Evolutionary conservation across 352 stramenopile genomes (phyloP).

Genomic region (Pythium brachiatum): DNA sequence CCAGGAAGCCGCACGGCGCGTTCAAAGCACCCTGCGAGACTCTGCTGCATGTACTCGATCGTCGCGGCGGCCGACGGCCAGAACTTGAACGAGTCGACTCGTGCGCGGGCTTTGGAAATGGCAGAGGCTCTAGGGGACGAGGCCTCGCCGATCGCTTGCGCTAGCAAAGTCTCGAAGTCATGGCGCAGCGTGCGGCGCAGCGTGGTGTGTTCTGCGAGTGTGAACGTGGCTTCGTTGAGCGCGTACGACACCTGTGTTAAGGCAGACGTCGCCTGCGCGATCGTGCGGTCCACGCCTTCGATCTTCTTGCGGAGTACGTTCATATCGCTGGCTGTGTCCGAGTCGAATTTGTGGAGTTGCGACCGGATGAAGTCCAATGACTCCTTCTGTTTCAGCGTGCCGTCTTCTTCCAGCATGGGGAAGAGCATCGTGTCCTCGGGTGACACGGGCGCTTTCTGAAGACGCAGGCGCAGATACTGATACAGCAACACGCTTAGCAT

Average conservation of each 20-base stretch:
- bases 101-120: constrained; percentile 10
- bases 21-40: constrained; percentile 63
- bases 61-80: constrained; percentile 19
- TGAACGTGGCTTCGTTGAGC: constrained; percentile 60
- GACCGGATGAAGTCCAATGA: constrained; percentile 56
- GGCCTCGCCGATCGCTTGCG: constrained; percentile 49
- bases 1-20: constrained; percentile 30
- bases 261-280: constrained; percentile 48
- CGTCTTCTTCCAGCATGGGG: constrained; percentile 49
- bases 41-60: constrained; percentile 62
- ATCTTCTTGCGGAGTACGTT: constrained; percentile 73
- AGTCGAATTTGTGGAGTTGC: constrained; percentile 60
- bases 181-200: constrained; percentile 35
- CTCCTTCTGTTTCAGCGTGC: constrained; percentile 34
- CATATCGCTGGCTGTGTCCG: constrained; percentile 66
- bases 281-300: constrained; percentile 56
- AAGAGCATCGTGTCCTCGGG: constrained; percentile 72
- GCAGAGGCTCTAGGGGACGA: constrained; percentile 35
- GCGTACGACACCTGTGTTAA: constrained; percentile 57
- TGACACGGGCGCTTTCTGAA: constrained; percentile 59
- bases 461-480: constrained; percentile 70
- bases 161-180: constrained; percentile 46
- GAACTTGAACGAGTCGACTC: constrained; percentile 13
- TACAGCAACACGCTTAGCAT: not conserved
- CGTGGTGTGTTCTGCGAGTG: constrained; percentile 57